phyloP scores from a whole-genome alignment of 2,329 filamentous ascomycete species.

The Ophiocordyceps unilateralis region DNA sequence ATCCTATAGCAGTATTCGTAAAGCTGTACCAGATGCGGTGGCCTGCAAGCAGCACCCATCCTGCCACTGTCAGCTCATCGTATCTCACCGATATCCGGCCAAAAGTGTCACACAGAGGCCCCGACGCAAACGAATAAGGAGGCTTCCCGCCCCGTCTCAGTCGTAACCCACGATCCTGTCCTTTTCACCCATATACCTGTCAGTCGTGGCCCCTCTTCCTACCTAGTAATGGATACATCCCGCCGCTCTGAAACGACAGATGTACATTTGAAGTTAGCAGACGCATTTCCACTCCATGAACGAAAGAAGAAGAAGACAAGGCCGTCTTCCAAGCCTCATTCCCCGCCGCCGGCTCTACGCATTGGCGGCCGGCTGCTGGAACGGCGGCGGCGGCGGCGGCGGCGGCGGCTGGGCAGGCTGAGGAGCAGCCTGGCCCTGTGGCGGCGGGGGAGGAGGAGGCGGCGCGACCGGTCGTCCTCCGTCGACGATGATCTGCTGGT shows the following conservation, averaged over 20 bases:
- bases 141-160: too few relatives aligned
- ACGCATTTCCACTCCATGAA: background rate
- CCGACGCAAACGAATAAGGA: too few relatives aligned
- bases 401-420: conserved; percentile 3
- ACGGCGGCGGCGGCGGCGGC: background rate
- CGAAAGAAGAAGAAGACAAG: background rate
- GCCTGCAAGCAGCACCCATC: too few relatives aligned
- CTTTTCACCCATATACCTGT: background rate
- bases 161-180: too few relatives aligned
- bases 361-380: background rate
- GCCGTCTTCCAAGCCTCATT: background rate
- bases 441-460: conserved; percentile 6
- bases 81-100: too few relatives aligned
- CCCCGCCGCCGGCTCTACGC: background rate
- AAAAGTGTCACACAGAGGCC: too few relatives aligned
- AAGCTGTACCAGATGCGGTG: too few relatives aligned
- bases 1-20: too few relatives aligned
- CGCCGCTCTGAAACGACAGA: background rate
- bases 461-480: conserved; percentile 29
- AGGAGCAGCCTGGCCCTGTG: background rate
- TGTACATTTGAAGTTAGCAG: background rate
- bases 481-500: conserved; percentile 51
- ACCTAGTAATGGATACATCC: background rate
- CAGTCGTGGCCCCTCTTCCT: background rate
- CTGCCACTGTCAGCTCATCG: too few relatives aligned